Evolutionary conservation across 805 yeast species (phyloP).

Genomic region (Saccharomycopsis synnaedendra): DNA sequence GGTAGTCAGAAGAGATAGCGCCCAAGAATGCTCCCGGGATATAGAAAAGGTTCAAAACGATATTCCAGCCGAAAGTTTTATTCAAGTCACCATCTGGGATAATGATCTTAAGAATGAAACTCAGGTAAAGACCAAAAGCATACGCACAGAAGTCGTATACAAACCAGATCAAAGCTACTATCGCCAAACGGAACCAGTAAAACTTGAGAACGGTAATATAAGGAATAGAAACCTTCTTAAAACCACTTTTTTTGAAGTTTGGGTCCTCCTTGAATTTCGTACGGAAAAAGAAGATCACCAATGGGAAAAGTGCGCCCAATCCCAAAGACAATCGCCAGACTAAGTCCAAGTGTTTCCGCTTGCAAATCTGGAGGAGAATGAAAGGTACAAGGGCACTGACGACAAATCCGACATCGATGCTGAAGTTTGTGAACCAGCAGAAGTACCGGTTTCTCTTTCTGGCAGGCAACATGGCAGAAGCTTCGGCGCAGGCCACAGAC

Average conservation of each 20-base stretch:
- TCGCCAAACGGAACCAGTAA: conserved; percentile 69
- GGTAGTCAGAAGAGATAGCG: conserved; percentile 71
- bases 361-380: conserved; percentile 76
- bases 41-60: conserved; percentile 77
- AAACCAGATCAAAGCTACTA: conserved; percentile 80
- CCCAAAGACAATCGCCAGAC: conserved; percentile 92
- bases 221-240: conserved; percentile 56
- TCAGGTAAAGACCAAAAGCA: conserved; percentile 78
- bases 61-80: conserved; percentile 84
- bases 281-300: conserved; percentile 67
- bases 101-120: conserved; percentile 50
- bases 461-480: conserved; percentile 64
- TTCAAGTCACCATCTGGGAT: conserved; percentile 53
- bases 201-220: conserved; percentile 58
- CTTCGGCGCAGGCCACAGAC: conserved; percentile 89
- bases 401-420: conserved; percentile 85
- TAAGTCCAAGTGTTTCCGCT: conserved; percentile 54
- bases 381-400: conserved; percentile 75
- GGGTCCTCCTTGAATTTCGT: conserved; percentile 64
- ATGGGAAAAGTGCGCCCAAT: conserved; percentile 81
- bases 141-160: conserved; percentile 81
- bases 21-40: conserved; percentile 86
- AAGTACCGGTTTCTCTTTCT: conserved; percentile 86
- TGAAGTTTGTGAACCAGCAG: conserved; percentile 76
- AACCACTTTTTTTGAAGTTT: conserved; percentile 56